Conservation (phyloP, 2,329 filamentous ascomycete genomes). For the Coniosporium uncinatum region DNA sequence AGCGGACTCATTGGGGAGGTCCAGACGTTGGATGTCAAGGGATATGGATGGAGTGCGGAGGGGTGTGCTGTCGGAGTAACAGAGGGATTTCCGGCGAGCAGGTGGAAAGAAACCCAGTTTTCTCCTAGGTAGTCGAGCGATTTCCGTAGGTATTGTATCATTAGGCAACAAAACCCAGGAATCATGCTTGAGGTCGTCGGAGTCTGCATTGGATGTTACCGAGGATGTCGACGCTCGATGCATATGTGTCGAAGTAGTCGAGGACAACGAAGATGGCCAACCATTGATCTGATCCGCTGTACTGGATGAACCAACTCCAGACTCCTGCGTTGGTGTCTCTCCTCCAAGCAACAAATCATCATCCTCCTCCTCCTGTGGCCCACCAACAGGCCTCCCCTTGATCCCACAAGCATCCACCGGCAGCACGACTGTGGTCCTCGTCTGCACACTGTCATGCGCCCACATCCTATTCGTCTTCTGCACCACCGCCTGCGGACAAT, state of each 20-base stretch:
- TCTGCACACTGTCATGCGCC: slow-evolving; percentile 89
- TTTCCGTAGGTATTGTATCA: slow-evolving; percentile 67
- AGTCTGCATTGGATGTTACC: slow-evolving; percentile 39
- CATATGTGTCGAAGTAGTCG: slow-evolving; percentile 19
- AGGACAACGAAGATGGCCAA: slow-evolving; percentile 12
- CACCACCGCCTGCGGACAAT: slow-evolving; percentile 78
- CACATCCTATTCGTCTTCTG: slow-evolving; percentile 89
- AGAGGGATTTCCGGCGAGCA: slow-evolving; percentile 77
- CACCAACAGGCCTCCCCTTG: slow-evolving; percentile 58
- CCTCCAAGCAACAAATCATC: slow-evolving; percentile 22
- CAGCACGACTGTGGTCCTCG: slow-evolving; percentile 72
- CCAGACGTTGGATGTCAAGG: slow-evolving; percentile 49
- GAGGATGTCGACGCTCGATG: slow-evolving; percentile 23
- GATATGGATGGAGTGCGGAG: slow-evolving; percentile 63
- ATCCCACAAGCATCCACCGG: slow-evolving; percentile 87
- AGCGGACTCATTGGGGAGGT: slow-evolving; percentile 2
- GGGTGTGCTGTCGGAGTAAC: slow-evolving; percentile 49
- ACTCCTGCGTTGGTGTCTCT: slow-evolving; percentile 25
- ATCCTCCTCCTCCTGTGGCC: slow-evolving; percentile 16
- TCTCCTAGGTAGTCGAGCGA: slow-evolving; percentile 76
- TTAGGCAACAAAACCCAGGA: slow-evolving; percentile 83
- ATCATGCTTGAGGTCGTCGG: slow-evolving; percentile 77
- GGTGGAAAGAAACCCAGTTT: slow-evolving; percentile 90
- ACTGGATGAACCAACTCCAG: slow-evolving; percentile 8
- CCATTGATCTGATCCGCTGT: slow-evolving; percentile 6